Conservation (phyloP, 306 rosid species). For the Vicia villosa region DNA sequence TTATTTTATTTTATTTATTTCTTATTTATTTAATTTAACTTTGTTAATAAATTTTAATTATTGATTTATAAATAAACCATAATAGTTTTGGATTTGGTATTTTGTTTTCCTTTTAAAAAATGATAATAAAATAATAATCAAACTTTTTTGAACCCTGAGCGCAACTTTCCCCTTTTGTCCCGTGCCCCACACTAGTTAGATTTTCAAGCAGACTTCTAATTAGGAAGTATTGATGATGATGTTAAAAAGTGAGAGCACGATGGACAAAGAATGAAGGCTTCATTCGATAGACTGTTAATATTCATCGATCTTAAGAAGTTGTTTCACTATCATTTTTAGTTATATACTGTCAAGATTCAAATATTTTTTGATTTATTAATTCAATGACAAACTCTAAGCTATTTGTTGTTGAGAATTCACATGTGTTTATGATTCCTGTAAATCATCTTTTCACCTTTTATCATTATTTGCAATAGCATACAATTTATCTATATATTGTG, state of each 20-base stretch:
- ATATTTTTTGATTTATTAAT: conserved; percentile 53
- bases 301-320: conserved; percentile 11
- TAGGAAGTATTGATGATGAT: not conserved
- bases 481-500: no score
- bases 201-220: conserved; percentile 12
- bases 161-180: no score
- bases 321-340: not conserved
- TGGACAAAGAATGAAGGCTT: conserved; percentile 10
- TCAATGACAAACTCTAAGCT: conserved; percentile 59
- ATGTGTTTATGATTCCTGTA: conserved; percentile 53
- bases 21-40: no score
- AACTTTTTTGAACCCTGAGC: no score
- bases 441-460: no score
- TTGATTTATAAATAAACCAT: no score
- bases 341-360: not conserved
- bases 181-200: conserved; percentile 15
- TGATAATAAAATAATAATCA: no score
- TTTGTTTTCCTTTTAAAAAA: no score
- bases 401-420: conserved; percentile 86
- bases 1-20: no score
- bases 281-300: conserved; percentile 4
- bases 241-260: not conserved
- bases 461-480: no score
- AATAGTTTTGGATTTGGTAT: no score
- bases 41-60: no score